phyloP scores from a whole-genome alignment of 441 rosid species.

The Croton setiger region DNA sequence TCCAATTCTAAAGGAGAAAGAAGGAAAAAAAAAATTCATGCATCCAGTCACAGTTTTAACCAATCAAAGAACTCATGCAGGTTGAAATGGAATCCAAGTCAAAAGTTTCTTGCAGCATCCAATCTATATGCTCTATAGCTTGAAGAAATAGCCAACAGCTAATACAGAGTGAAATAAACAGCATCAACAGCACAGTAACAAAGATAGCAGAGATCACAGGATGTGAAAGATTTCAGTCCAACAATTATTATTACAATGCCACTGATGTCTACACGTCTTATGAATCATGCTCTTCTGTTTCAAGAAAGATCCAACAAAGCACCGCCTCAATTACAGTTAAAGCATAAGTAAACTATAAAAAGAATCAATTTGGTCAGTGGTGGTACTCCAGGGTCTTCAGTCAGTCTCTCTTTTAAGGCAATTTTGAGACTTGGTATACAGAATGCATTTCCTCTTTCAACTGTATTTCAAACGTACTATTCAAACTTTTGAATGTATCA shows the following conservation, averaged over 20 bases:
- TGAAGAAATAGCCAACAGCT: neutral
- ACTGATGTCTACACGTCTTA: neutral
- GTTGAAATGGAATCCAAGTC: too few species aligned
- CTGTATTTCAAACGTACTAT: too few species aligned
- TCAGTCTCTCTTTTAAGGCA: neutral
- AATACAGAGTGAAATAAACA: neutral
- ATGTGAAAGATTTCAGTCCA: neutral
- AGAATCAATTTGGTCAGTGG: neutral
- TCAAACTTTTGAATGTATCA: neutral
- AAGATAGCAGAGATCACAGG: neutral
- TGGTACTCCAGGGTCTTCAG: neutral
- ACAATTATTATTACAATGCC: neutral
- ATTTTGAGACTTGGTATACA: neutral
- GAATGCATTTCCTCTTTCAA: neutral
- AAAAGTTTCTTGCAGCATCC: neutral
- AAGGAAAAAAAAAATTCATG: too few species aligned
- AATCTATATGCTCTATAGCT: neutral
- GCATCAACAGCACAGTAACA: neutral
- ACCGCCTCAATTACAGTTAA: neutral
- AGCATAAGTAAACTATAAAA: constrained; percentile 1
- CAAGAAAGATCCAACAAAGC: too few species aligned
- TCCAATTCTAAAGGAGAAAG: too few species aligned
- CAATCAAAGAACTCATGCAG: neutral
- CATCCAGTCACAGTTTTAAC: neutral
- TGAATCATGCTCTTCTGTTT: neutral